Percentiles rank a stretch among this genome's conserved stretches.
Conservation (phyloP, 768 basidiomycete genomes). For the Fibroporia radiculosa region DNA sequence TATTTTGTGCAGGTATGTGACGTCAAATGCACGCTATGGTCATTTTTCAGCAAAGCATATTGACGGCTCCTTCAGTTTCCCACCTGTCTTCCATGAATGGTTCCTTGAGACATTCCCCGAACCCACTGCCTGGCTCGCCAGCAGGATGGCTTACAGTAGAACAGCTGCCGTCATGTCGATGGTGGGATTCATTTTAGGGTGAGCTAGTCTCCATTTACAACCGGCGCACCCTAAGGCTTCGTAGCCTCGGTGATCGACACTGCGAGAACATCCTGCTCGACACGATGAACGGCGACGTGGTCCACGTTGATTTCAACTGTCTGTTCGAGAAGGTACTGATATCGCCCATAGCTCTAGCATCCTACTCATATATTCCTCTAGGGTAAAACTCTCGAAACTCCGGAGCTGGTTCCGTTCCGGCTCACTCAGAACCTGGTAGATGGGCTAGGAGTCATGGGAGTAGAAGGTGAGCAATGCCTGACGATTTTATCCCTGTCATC, state of each 20-base stretch:
- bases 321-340: conserved; percentile 82
- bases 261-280: conserved; percentile 96
- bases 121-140: conserved; percentile 88
- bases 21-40: neutral
- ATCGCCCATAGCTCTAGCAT: neutral
- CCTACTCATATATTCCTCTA: conserved; percentile 13
- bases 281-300: conserved; percentile 76
- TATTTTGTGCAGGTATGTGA: conserved; percentile 49
- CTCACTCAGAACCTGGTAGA: conserved; percentile 91
- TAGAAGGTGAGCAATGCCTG: conserved; percentile 53
- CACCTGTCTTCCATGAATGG: conserved; percentile 94
- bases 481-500: neutral
- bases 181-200: conserved; percentile 97
- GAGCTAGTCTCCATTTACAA: conserved; percentile 18
- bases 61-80: conserved; percentile 39
- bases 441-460: conserved; percentile 86
- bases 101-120: conserved; percentile 96
- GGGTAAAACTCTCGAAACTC: conserved; percentile 81
- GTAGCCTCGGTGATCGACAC: conserved; percentile 94
- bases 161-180: conserved; percentile 98
- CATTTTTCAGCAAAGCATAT: neutral
- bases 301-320: conserved; percentile 98
- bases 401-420: conserved; percentile 91
- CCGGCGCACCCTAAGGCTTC: neutral
- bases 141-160: conserved; percentile 77